Evolutionary conservation across 1,284 basidiomycete genomes (phyloP).

Genomic region (Cystobasidium pallidum): DNA sequence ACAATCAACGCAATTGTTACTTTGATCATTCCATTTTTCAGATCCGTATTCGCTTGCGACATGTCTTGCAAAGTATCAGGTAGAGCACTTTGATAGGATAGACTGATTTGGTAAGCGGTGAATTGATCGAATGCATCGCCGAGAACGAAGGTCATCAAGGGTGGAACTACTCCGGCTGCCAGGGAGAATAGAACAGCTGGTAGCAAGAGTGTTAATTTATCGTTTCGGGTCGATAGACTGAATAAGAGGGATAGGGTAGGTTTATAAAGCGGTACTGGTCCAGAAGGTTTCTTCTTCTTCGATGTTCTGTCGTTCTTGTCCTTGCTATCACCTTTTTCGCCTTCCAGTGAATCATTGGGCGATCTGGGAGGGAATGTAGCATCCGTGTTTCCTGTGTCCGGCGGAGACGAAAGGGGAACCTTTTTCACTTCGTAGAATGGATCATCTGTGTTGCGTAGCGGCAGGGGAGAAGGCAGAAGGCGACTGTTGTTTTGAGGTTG

Average conservation of each 20-base stretch:
- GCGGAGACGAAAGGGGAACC: conserved; percentile 19
- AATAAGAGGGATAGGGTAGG: conserved; percentile 40
- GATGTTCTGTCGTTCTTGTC: not conserved
- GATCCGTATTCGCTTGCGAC: conserved; percentile 61
- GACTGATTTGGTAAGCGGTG: conserved; percentile 60
- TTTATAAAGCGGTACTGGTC: conserved; percentile 37
- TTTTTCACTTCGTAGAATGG: conserved; percentile 19
- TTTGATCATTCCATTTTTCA: conserved; percentile 66
- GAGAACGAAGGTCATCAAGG: conserved; percentile 89
- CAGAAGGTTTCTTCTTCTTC: conserved; percentile 20
- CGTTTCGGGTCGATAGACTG: conserved; percentile 31
- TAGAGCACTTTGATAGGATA: conserved; percentile 53
- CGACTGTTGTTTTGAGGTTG: not conserved
- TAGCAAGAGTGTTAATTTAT: conserved; percentile 57
- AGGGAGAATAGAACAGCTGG: conserved; percentile 74
- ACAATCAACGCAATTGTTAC: conserved; percentile 73
- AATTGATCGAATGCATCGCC: conserved; percentile 85
- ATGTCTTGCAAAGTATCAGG: conserved; percentile 57
- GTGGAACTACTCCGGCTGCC: conserved; percentile 75
- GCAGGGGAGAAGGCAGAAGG: conserved; percentile 28
- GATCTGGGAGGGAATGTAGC: conserved; percentile 5
- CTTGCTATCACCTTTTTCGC: not conserved
- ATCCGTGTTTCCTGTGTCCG: conserved; percentile 16
- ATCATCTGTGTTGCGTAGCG: conserved; percentile 6
- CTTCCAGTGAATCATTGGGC: conserved; percentile 12